A percentile compares a stretch with the other conserved stretches of the same genome.
These are phyloP conservation scores for Aspergillus sp. DNA, from an alignment of 2,329 filamentous ascomycete genomes.

Conservation along the genomic window DNA sequence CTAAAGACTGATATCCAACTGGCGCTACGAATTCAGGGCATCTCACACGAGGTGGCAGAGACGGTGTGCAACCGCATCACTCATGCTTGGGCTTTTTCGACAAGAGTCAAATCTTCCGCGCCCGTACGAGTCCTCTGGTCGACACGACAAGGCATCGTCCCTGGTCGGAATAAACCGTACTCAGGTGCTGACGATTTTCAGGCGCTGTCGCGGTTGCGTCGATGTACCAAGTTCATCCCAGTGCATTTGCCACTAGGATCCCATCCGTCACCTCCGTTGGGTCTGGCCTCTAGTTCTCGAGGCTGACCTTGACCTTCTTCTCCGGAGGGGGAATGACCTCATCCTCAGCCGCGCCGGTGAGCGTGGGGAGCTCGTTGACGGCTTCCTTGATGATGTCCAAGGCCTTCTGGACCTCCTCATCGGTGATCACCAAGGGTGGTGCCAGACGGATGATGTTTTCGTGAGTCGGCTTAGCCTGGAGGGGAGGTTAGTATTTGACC, in stretches of 20 bases:
- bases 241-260: neutral
- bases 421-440: slow-evolving; percentile 92
- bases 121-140: neutral
- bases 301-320: slow-evolving; percentile 62
- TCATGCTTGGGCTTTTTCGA: neutral
- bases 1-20: neutral
- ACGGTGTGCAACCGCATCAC: neutral
- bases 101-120: neutral
- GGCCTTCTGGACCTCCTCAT: slow-evolving; percentile 78
- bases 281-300: slow-evolving; percentile 53
- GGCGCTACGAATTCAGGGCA: neutral
- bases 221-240: neutral
- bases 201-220: neutral
- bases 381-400: slow-evolving; percentile 79
- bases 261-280: neutral
- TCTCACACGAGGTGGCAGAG: neutral
- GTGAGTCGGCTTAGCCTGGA: slow-evolving; percentile 93
- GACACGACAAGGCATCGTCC: neutral
- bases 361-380: slow-evolving; percentile 73
- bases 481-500: neutral
- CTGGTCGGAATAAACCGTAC: neutral
- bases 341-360: slow-evolving; percentile 59
- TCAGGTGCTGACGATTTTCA: slow-evolving; percentile 1
- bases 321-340: slow-evolving; percentile 60
- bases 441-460: slow-evolving; percentile 98